Percentiles rank a stretch among this genome's conserved stretches.
Evolutionary conservation across 2,329 filamentous ascomycete species (phyloP).

Genomic region (Xylariaceae sp.): DNA sequence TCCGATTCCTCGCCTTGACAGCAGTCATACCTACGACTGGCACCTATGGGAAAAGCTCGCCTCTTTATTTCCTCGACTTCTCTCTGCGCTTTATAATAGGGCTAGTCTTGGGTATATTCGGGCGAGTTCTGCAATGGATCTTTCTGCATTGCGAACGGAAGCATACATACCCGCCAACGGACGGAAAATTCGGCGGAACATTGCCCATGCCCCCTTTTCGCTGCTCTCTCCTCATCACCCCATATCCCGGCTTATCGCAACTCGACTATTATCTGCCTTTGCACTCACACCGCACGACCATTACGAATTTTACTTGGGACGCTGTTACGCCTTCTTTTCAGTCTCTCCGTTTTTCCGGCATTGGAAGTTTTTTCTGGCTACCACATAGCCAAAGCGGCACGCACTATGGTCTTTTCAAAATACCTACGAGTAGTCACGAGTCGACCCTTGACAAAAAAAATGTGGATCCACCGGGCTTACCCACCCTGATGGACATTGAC

Average conservation of each 20-base stretch:
- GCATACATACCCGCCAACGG: constrained; percentile 24
- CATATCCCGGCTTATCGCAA: neutral
- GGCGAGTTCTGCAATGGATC: constrained; percentile 8
- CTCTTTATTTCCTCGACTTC: constrained; percentile 36
- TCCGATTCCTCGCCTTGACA: constrained; percentile 32
- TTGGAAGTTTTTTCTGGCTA: constrained; percentile 1
- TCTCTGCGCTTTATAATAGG: constrained; percentile 26
- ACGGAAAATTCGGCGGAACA: constrained; percentile 13
- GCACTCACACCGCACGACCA: constrained; percentile 8
- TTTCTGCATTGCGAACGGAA: constrained; percentile 5
- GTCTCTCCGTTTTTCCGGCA: constrained; percentile 5
- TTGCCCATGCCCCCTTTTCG: neutral
- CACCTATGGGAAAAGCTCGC: constrained; percentile 42
- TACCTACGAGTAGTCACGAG: neutral
- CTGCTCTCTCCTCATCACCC: neutral
- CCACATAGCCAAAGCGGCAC: constrained; percentile 8
- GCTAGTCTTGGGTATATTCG: constrained; percentile 10
- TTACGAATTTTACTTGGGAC: constrained; percentile 13
- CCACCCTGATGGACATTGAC: neutral
- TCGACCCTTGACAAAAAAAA: neutral
- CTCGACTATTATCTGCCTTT: constrained; percentile 5
- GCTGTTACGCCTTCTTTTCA: constrained; percentile 4
- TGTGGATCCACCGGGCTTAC: constrained; percentile 5
- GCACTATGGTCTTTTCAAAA: constrained; percentile 7
- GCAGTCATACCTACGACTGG: constrained; percentile 45